Evolutionary conservation across 1,139 yeast species (phyloP).

Genomic region (Sugiyamaella neomexicana): DNA sequence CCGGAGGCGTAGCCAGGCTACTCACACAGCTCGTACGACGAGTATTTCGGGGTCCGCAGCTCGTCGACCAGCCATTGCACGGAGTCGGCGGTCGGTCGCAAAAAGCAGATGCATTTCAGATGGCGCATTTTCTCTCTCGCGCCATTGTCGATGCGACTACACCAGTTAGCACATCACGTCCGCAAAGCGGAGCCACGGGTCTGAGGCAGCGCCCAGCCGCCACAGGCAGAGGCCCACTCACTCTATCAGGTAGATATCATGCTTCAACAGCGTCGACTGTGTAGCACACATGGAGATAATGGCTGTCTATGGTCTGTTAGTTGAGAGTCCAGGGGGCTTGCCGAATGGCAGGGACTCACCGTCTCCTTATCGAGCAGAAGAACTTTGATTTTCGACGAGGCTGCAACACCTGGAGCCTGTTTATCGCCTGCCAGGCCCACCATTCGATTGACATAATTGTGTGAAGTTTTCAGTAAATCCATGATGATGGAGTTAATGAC

Average conservation of each 20-base stretch:
- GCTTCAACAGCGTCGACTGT: constrained; percentile 77
- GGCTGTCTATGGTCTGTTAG: constrained; percentile 50
- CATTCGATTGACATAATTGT: constrained; percentile 51
- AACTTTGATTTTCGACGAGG: constrained; percentile 57
- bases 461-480: constrained; percentile 56
- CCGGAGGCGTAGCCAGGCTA: constrained; percentile 22
- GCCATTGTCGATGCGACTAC: constrained; percentile 55
- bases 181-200: background rate
- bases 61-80: constrained; percentile 63
- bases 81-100: constrained; percentile 70
- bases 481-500: constrained; percentile 35
- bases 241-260: constrained; percentile 82
- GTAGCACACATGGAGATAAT: constrained; percentile 84
- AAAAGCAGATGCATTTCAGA: constrained; percentile 74
- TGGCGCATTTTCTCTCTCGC: constrained; percentile 76
- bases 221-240: constrained; percentile 22
- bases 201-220: background rate
- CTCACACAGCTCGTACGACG: constrained; percentile 61
- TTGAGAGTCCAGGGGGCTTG: background rate
- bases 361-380: constrained; percentile 77
- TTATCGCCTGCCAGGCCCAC: constrained; percentile 38
- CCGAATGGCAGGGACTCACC: constrained; percentile 23
- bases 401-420: constrained; percentile 28
- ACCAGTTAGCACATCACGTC: constrained; percentile 4
- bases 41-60: constrained; percentile 73